A percentile compares a stretch with the other conserved stretches of the same genome.
These are phyloP conservation scores for Fusarium scirpi DNA, from an alignment of 2,329 filamentous ascomycete species.

Conservation along the genomic window DNA sequence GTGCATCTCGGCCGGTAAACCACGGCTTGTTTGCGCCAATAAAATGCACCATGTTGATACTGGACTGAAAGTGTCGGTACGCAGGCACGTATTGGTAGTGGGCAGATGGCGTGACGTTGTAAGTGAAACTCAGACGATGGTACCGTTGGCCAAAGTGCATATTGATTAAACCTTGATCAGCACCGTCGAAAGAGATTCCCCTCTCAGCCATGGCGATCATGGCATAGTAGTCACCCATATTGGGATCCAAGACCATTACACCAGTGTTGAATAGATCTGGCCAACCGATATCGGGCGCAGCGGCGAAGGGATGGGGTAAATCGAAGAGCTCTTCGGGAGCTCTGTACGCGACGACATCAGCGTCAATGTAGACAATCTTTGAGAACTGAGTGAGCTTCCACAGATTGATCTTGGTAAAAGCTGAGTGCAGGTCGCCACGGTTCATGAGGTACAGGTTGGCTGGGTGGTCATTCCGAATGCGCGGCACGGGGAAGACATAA, in stretches of 20 bases:
- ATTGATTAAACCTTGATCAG: conserved; percentile 95
- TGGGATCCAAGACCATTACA: conserved; percentile 90
- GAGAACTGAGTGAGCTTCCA: conserved; percentile 93
- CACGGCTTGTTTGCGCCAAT: conserved; percentile 94
- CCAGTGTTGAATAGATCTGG: conserved; percentile 99
- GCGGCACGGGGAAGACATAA: conserved; percentile 85
- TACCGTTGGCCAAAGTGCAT: conserved; percentile 89
- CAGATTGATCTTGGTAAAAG: conserved; percentile 95
- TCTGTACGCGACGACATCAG: conserved; percentile 90
- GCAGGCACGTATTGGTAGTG: conserved; percentile 98
- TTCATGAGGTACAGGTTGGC: conserved; percentile 93
- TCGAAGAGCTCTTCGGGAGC: conserved; percentile 94
- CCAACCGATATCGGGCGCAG: conserved; percentile 96
- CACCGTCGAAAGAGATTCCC: conserved; percentile 95
- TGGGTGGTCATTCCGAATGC: conserved; percentile 80
- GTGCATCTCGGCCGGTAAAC: conserved; percentile 71
- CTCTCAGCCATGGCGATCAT: conserved; percentile 84
- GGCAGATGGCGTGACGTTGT: conserved; percentile 96
- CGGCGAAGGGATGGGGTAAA: conserved; percentile 68
- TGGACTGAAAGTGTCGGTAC: conserved; percentile 91
- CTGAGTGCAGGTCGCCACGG: conserved; percentile 87
- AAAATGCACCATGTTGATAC: conserved; percentile 92
- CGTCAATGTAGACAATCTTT: conserved; percentile 94
- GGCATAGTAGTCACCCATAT: conserved; percentile 88
- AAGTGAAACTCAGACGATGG: conserved; percentile 91